These are phyloP conservation scores for Suillus subluteus DNA, from an alignment of 768 basidiomycete genomes.

Conservation along the genomic window DNA sequence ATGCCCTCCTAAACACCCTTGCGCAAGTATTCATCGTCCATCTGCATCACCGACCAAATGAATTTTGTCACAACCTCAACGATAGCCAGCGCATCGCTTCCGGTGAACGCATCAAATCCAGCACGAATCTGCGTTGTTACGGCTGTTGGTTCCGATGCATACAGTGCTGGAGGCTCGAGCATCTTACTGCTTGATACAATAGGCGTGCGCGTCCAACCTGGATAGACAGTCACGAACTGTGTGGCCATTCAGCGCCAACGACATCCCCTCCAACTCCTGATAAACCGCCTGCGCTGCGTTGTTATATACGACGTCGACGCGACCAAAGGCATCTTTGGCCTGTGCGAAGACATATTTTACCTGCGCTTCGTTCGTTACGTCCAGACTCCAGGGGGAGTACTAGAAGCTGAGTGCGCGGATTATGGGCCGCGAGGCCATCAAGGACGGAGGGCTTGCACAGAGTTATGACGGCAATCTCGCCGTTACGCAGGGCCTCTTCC, in stretches of 20 bases:
- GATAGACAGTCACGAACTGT: not conserved
- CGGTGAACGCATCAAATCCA: too few relatives aligned
- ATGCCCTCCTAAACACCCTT: not conserved
- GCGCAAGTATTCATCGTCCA: not conserved
- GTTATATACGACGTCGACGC: conserved; percentile 38
- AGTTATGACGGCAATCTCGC: conserved; percentile 33
- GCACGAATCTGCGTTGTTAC: too few relatives aligned
- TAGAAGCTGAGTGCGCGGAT: conserved; percentile 26
- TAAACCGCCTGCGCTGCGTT: conserved; percentile 33
- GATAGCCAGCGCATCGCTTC: too few relatives aligned
- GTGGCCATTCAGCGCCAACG: conserved; percentile 15
- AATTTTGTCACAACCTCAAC: too few relatives aligned
- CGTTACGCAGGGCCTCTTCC: conserved; percentile 28
- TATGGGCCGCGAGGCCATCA: conserved; percentile 19
- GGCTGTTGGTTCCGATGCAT: too few relatives aligned
- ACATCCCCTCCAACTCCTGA: conserved; percentile 30
- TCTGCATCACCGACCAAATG: too few relatives aligned
- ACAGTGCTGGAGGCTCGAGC: not conserved
- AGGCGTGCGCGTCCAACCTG: not conserved
- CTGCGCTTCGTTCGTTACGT: conserved; percentile 31
- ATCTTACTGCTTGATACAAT: too few relatives aligned
- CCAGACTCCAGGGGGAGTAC: conserved; percentile 26
- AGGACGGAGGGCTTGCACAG: conserved; percentile 29
- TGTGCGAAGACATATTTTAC: conserved; percentile 22
- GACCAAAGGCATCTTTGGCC: conserved; percentile 30